Evolutionary conservation across 805 yeast species (phyloP).

Genomic region (Aciculoconidium aculeatum): DNA sequence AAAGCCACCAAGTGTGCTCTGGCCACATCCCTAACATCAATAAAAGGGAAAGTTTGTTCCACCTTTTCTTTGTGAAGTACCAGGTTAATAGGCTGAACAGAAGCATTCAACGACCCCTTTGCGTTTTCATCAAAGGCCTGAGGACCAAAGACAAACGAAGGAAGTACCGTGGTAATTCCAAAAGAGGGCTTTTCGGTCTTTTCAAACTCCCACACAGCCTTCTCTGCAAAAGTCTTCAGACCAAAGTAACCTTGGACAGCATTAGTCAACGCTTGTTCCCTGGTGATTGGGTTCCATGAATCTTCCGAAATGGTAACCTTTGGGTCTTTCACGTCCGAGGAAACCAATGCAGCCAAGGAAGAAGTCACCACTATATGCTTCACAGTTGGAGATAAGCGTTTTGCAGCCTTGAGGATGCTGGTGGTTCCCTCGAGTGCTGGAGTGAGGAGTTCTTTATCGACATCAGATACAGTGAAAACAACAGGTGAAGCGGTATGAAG

Average conservation of each 20-base stretch:
- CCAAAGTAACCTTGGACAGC: constrained; percentile 9
- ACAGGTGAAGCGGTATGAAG: constrained; percentile 64
- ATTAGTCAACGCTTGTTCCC: constrained; percentile 12
- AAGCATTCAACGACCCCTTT: constrained; percentile 10
- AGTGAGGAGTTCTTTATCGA: constrained; percentile 42
- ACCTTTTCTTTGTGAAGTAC: constrained; percentile 6
- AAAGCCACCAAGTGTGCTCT: constrained; percentile 12
- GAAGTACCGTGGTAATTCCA: constrained; percentile 8
- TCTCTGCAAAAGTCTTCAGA: constrained; percentile 10
- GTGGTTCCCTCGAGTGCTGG: constrained; percentile 56
- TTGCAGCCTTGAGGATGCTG: constrained; percentile 46
- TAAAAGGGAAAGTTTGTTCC: constrained; percentile 7
- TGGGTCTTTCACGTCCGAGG: constrained; percentile 8
- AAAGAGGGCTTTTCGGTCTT: constrained; percentile 6
- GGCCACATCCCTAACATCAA: constrained; percentile 13
- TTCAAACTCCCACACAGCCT: constrained; percentile 13
- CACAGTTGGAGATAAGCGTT: constrained; percentile 36
- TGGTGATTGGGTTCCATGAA: constrained; percentile 12
- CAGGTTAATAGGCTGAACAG: constrained; percentile 10
- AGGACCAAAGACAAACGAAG: constrained; percentile 22
- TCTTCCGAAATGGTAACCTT: constrained; percentile 8
- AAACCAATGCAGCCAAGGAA: constrained; percentile 47
- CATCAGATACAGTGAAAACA: constrained; percentile 34
- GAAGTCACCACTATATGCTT: constrained; percentile 43
- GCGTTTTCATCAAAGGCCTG: constrained; percentile 12